Conservation (phyloP, 139 green algal species). For the Nannochloris sp. region DNA sequence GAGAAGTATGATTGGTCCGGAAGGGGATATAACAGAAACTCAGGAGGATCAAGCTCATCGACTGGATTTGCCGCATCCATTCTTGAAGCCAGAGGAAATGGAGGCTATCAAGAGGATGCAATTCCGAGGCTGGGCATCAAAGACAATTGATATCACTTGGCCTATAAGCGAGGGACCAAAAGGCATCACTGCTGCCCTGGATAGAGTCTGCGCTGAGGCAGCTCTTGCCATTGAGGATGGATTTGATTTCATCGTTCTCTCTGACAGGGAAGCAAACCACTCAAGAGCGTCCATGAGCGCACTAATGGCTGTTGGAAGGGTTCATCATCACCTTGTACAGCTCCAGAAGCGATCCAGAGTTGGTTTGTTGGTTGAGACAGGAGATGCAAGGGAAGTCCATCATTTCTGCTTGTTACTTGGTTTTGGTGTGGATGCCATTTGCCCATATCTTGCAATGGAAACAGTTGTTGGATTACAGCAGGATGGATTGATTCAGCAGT, state of each 20-base stretch:
- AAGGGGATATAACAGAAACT: slow-evolving; percentile 72
- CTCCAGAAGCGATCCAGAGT: slow-evolving; percentile 53
- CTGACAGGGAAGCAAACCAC: slow-evolving; percentile 46
- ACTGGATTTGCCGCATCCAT: slow-evolving; percentile 68
- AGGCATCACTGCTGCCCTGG: slow-evolving; percentile 63
- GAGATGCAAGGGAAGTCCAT: slow-evolving; percentile 71
- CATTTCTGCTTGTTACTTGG: slow-evolving; percentile 89
- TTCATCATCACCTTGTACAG: slow-evolving; percentile 81
- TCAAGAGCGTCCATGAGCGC: slow-evolving; percentile 64
- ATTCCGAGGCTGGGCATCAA: slow-evolving; percentile 51
- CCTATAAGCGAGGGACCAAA: slow-evolving; percentile 47
- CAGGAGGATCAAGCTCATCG: slow-evolving; percentile 52
- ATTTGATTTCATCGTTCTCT: slow-evolving; percentile 66
- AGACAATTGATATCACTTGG: slow-evolving; percentile 84
- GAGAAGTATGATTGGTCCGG: slow-evolving; percentile 83
- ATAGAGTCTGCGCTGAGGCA: slow-evolving; percentile 63
- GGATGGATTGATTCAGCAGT: slow-evolving; percentile 57
- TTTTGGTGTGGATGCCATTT: slow-evolving; percentile 88
- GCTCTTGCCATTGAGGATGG: slow-evolving; percentile 66
- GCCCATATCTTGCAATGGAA: slow-evolving; percentile 90
- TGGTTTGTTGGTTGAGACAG: slow-evolving; percentile 74
- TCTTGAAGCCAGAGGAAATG: slow-evolving; percentile 76
- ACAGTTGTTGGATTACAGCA: slow-evolving; percentile 60
- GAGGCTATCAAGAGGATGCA: slow-evolving; percentile 68
- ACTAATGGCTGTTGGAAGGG: slow-evolving; percentile 75